These are phyloP conservation scores for Fusarium pseudocircinatum DNA, from an alignment of 2,329 filamentous ascomycete genomes.

Conservation along the genomic window DNA sequence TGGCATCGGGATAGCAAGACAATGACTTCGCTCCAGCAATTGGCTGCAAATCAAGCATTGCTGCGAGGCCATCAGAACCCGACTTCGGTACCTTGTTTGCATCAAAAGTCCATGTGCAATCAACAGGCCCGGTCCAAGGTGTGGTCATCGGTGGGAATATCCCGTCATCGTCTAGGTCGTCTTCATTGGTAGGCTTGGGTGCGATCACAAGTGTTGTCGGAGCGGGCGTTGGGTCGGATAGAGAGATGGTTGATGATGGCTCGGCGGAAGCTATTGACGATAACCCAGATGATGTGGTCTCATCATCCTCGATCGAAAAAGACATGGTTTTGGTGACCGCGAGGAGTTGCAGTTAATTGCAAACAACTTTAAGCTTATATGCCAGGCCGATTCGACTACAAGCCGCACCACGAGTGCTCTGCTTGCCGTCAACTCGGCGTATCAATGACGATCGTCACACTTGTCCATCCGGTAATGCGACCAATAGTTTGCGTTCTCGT, in stretches of 20 bases:
- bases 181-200: constrained; percentile 32
- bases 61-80: constrained; percentile 44
- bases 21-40: constrained; percentile 49
- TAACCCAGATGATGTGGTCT: constrained; percentile 15
- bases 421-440: constrained; percentile 38
- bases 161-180: constrained; percentile 31
- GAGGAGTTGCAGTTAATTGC: constrained; percentile 3
- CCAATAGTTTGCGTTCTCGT: constrained; percentile 6
- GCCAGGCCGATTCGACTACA: constrained; percentile 32
- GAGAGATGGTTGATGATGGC: constrained; percentile 27
- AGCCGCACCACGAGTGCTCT: constrained; percentile 24
- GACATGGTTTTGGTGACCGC: constrained; percentile 27
- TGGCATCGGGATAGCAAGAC: constrained; percentile 54
- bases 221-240: constrained; percentile 27
- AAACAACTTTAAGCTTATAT: neutral
- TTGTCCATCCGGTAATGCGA: constrained; percentile 38
- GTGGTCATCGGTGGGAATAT: constrained; percentile 52
- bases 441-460: constrained; percentile 28
- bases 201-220: constrained; percentile 18
- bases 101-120: constrained; percentile 54
- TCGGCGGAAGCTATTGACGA: constrained; percentile 21
- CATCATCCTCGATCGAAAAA: constrained; percentile 27
- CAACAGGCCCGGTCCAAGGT: constrained; percentile 48
- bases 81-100: constrained; percentile 39
- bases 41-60: constrained; percentile 52